Conservation (phyloP, 2,329 filamentous ascomycete genomes). For the Eurotiales sp. region DNA sequence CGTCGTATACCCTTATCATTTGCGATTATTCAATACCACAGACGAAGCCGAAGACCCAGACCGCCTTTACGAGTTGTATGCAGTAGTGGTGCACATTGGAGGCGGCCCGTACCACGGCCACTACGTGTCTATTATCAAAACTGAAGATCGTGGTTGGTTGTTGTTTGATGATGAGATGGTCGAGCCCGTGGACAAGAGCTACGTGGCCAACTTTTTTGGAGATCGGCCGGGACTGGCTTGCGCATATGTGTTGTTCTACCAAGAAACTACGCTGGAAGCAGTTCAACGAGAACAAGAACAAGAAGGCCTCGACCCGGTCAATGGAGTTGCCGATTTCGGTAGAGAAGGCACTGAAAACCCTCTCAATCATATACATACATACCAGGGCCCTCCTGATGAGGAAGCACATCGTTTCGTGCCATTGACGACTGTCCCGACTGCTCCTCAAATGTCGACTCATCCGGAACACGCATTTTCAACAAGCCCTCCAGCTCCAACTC, state of each 20-base stretch:
- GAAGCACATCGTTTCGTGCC: conserved; percentile 31
- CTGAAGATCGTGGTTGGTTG: conserved; percentile 90
- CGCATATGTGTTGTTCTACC: conserved; percentile 96
- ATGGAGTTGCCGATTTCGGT: conserved; percentile 49
- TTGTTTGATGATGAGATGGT: conserved; percentile 98
- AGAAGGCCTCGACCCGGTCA: conserved; percentile 54
- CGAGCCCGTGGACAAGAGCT: conserved; percentile 93
- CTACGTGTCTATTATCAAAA: conserved; percentile 97
- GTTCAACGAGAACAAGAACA: conserved; percentile 76
- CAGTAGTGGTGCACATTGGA: conserved; percentile 94
- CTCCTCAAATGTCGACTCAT: conserved; percentile 47
- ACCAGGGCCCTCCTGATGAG: conserved; percentile 31
- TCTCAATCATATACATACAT: conserved; percentile 38
- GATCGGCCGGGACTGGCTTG: conserved; percentile 87
- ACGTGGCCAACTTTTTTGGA: conserved; percentile 95
- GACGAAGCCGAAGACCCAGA: conserved; percentile 93
- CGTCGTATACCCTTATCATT: conserved; percentile 93
- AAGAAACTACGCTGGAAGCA: conserved; percentile 73
- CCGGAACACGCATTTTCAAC: conserved; percentile 26
- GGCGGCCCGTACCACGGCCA: conserved; percentile 96
- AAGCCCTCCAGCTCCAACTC: conserved; percentile 20
- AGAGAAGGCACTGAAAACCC: conserved; percentile 32
- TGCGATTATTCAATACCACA: conserved; percentile 95
- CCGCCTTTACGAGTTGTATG: conserved; percentile 91
- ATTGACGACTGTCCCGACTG: conserved; percentile 39